A percentile compares a stretch with the other conserved stretches of the same genome.
Evolutionary conservation across 352 stramenopile species (phyloP).

Genomic region (Pythium aquatile): DNA sequence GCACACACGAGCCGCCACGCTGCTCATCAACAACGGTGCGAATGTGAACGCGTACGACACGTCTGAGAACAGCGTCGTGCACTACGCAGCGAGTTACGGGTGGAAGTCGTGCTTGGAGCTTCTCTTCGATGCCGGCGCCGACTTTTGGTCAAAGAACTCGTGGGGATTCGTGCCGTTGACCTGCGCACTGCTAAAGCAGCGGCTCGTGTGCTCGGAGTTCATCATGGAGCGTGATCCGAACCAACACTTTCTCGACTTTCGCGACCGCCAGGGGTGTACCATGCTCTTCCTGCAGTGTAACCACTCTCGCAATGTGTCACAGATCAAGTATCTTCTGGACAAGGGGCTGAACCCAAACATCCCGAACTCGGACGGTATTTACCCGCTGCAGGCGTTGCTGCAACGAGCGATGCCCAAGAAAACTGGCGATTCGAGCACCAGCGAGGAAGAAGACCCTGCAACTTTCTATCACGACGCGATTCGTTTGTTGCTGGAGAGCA

Average conservation of each 20-base stretch:
- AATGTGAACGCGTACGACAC: slow-evolving; percentile 80
- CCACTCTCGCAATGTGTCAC: slow-evolving; percentile 55
- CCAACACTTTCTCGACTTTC: slow-evolving; percentile 66
- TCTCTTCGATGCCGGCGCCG: slow-evolving; percentile 48
- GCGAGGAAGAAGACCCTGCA: slow-evolving; percentile 13
- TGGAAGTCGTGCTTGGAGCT: slow-evolving; percentile 68
- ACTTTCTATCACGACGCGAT: slow-evolving; percentile 52
- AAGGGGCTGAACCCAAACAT: slow-evolving; percentile 77
- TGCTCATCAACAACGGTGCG: slow-evolving; percentile 63
- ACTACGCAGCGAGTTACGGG: slow-evolving; percentile 78
- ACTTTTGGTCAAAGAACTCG: slow-evolving; percentile 69
- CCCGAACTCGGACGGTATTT: slow-evolving; percentile 53
- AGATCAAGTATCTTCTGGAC: slow-evolving; percentile 67
- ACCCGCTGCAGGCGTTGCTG: slow-evolving; percentile 62
- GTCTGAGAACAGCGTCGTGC: slow-evolving; percentile 70
- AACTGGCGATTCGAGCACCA: slow-evolving; percentile 7
- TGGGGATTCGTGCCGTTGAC: slow-evolving; percentile 76
- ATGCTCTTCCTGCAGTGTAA: slow-evolving; percentile 83
- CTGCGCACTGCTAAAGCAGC: slow-evolving; percentile 68
- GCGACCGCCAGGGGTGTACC: slow-evolving; percentile 66
- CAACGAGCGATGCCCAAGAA: slow-evolving; percentile 26
- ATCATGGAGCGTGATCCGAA: slow-evolving; percentile 62
- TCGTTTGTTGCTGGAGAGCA: slow-evolving; percentile 49
- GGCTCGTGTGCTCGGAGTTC: slow-evolving; percentile 49
- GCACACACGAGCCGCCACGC: slow-evolving; percentile 42